Evolutionary conservation across 2,329 filamentous ascomycete species (phyloP).

Genomic region (Aspergillus udagawae): DNA sequence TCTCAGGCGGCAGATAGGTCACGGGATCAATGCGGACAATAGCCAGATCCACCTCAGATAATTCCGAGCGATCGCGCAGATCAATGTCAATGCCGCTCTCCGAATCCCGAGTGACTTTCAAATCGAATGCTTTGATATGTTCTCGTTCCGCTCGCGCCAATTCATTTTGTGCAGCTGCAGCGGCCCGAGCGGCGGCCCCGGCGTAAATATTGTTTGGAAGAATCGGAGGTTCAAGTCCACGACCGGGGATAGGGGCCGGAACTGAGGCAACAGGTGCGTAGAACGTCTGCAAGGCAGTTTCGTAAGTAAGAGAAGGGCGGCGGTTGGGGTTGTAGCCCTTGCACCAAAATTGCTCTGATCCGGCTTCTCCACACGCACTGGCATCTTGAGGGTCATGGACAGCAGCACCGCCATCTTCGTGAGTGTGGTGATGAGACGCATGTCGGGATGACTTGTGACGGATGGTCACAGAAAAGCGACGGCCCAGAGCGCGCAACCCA

Average conservation of each 20-base stretch:
- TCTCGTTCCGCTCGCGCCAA: conserved; percentile 29
- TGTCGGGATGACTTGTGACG: conserved; percentile 36
- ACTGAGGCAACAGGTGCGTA: conserved; percentile 28
- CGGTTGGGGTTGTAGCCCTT: conserved; percentile 30
- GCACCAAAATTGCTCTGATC: conserved; percentile 23
- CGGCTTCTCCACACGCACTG: conserved; percentile 22
- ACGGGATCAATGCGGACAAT: conserved; percentile 50
- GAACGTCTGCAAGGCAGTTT: conserved; percentile 31
- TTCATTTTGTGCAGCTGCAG: conserved; percentile 49
- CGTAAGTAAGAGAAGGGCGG: conserved; percentile 33
- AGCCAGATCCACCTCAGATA: conserved; percentile 31
- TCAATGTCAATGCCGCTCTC: conserved; percentile 50
- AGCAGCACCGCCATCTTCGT: conserved; percentile 12
- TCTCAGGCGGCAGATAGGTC: conserved; percentile 53
- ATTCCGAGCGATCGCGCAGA: conserved; percentile 35
- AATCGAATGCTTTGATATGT: conserved; percentile 28
- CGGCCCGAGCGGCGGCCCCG: conserved; percentile 45
- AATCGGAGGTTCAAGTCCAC: conserved; percentile 36
- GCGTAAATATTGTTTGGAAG: conserved; percentile 37
- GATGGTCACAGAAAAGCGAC: conserved; percentile 38
- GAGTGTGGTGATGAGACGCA: conserved; percentile 12
- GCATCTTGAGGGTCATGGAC: conserved; percentile 17
- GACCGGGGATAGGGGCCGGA: conserved; percentile 32
- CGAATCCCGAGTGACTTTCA: conserved; percentile 36
- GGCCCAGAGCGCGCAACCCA: conserved; percentile 38